Base-by-base conservation (phyloP, 2,329 filamentous ascomycete genomes). In the Trichoderma semiorbis region DNA sequence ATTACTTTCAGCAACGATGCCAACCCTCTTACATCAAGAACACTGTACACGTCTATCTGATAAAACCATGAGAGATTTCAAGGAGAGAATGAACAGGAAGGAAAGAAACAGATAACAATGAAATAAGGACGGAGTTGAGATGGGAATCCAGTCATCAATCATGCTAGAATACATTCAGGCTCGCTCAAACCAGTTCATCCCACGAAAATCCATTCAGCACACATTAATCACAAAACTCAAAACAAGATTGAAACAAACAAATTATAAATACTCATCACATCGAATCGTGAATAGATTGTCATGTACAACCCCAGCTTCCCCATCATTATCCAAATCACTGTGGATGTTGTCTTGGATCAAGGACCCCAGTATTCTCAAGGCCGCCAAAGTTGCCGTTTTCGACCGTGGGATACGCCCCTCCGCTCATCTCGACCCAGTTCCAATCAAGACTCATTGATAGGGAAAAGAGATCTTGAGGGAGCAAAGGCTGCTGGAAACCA, bases 381-480 rank as follows among this genome's bases (percentile, higher is more conserved):
- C 63, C 53, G 21, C 53, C 82, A 76, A 85, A 87, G 72, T 85
- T 86, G 7, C 89, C 89, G 74, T 91, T 91, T 77, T 91, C 89
- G 53, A 91, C 89, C 30, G 86, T 86, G 12, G 89, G 88, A 75
- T 91, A 91, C 3, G 85, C 84, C 11, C 88, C 89, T n/a, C 89
- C 88, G 36, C 87, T 90, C 85, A 91, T 90, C 79, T 91, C 89
- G 1, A 89, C 88, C 88, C 89, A 91, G 78, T 88, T 94, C 94
- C 95, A 98, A 79, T 98, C 95, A 26, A 98, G 87, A 3, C 93
- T 97, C 91, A 97, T 97, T 1, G 95, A 95, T 89, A 98, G 91
- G 80, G 95, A 92, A 90, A 96, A 99, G 30, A 98, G 82, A 81
- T 98, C 96, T 77, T 95, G 94, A 5, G 96, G 95, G 26, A 98